These are phyloP conservation scores for Chrysoporthe puriensis DNA, from an alignment of 2,329 filamentous ascomycete genomes.

Conservation along the genomic window DNA sequence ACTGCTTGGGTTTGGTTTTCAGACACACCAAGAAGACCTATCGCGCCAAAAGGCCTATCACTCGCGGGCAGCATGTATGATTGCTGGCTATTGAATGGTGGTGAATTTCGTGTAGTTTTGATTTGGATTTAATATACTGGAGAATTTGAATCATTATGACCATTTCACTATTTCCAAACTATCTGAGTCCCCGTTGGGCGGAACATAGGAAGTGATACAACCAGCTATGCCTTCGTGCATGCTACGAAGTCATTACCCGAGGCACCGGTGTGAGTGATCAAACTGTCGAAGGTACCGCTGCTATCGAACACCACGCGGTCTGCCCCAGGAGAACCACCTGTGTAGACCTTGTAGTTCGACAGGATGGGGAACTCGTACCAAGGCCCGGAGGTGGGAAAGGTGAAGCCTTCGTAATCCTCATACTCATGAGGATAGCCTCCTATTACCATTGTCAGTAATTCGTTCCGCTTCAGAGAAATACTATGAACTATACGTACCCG, in stretches of 20 bases:
- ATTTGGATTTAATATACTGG: too few species aligned
- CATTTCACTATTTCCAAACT: too few species aligned
- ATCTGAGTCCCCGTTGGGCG: too few species aligned
- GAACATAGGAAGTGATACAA: neutral
- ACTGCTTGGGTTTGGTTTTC: too few species aligned
- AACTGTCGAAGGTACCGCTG: constrained; percentile 55
- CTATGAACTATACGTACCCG: constrained; percentile 31
- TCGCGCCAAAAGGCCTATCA: too few species aligned
- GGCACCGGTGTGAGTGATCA: constrained; percentile 69
- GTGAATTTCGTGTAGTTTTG: too few species aligned
- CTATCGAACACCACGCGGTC: constrained; percentile 67
- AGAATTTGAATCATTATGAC: too few species aligned
- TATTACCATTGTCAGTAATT: neutral
- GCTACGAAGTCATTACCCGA: constrained; percentile 65
- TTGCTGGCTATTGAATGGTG: too few species aligned
- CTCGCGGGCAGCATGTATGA: too few species aligned
- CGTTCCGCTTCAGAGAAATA: neutral
- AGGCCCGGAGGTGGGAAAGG: constrained; percentile 42
- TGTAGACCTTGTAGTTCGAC: constrained; percentile 40
- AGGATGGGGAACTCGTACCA: constrained; percentile 52
- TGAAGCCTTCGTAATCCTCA: constrained; percentile 48
- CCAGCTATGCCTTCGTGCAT: constrained; percentile 43
- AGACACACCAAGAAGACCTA: too few species aligned
- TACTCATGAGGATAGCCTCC: constrained; percentile 49
- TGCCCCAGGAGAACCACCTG: constrained; percentile 60